Base-by-base conservation (phyloP, 2,329 filamentous ascomycete genomes). In the Fusarium sterilihyphosum region DNA sequence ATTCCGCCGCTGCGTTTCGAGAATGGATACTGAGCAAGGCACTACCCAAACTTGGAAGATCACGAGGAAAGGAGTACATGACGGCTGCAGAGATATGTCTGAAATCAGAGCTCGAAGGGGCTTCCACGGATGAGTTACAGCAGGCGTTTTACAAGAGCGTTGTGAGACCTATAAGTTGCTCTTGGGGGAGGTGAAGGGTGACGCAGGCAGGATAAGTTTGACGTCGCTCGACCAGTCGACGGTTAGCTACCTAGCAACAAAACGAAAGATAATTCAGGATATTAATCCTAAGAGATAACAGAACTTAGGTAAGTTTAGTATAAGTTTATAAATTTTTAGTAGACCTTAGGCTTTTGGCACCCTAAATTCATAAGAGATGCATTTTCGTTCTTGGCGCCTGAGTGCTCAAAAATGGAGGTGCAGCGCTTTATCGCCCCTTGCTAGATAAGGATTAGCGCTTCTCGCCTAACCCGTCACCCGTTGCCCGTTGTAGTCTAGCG, bases 101-200 rank as follows among this genome's bases (percentile, higher is more conserved):
- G 2, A 11, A 10, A 5, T 56, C 52, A 2, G 35, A 29, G 0
- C 14, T 41, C n/a, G 24, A n/a, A 4, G 24, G 24, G 3, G 0
- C 11, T 2, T 54, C 35, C 3, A 10, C 20, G 2, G 35, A 56
- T 1, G 35, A 56, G 11, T 6, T 56, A 4, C 52, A 56, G 7
- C 52, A 56, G 6, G 52, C 52, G 0, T 56, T 56, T 22, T 56
- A 56, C 8, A 56, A 41, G 20, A 38, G 20, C 5, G 35, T 56
- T 17, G 24, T 56, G 2, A 40, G 26, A 38, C 20, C 24, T 7
- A 40, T 56, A 29, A 29, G 35, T 56, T 9, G 20, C 2, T 38
- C 52, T 8, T 56, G 35, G 52, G 20, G 20, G 35, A 40, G 16
- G 7, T 54, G 12, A 33, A 17, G 16, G 5, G 22, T 14, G 8